Conservation (phyloP, 305 asterid species). For the Lippia alba region DNA sequence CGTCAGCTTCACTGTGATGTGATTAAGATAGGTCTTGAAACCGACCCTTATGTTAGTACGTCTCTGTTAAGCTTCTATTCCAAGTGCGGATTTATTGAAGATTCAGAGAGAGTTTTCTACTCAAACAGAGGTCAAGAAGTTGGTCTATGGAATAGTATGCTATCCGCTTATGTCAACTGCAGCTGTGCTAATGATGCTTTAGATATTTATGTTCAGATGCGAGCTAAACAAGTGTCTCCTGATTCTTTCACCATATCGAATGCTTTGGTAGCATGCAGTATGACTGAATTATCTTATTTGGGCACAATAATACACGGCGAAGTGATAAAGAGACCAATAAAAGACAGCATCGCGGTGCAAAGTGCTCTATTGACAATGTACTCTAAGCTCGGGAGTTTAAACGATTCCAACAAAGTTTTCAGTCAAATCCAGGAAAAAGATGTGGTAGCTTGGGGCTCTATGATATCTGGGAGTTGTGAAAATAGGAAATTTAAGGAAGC, state of each 20-base stretch:
- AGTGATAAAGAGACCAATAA: slow-evolving; percentile 60
- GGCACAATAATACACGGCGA: slow-evolving; percentile 71
- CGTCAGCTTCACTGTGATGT: slow-evolving; percentile 72
- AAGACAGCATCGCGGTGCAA: slow-evolving; percentile 54
- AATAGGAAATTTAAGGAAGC: slow-evolving; percentile 56
- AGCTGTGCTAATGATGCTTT: slow-evolving; percentile 58
- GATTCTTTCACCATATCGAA: slow-evolving; percentile 79
- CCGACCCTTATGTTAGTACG: slow-evolving; percentile 66
- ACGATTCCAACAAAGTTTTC: slow-evolving; percentile 57
- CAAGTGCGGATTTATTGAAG: slow-evolving; percentile 55
- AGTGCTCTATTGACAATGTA: slow-evolving; percentile 84
- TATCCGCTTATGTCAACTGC: slow-evolving; percentile 72
- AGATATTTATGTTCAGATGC: slow-evolving; percentile 51
- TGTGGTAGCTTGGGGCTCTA: slow-evolving; percentile 85
- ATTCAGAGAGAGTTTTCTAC: slow-evolving; percentile 56
- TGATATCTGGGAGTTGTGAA: slow-evolving; percentile 65
- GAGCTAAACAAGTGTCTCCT: slow-evolving; percentile 41
- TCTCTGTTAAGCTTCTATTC: slow-evolving; percentile 77
- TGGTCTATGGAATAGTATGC: slow-evolving; percentile 83
- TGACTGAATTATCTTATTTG: slow-evolving; percentile 44
- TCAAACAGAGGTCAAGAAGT: slow-evolving; percentile 48
- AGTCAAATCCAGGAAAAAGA: slow-evolving; percentile 63
- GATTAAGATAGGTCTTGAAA: slow-evolving; percentile 63
- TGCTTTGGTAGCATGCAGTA: slow-evolving; percentile 58
- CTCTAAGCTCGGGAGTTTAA: slow-evolving; percentile 60